Evolutionary conservation across 768 basidiomycete species (phyloP), one percentile per base, ranked within the genome.

Genomic region (Rhodosporidiobolus sp.): DNA sequence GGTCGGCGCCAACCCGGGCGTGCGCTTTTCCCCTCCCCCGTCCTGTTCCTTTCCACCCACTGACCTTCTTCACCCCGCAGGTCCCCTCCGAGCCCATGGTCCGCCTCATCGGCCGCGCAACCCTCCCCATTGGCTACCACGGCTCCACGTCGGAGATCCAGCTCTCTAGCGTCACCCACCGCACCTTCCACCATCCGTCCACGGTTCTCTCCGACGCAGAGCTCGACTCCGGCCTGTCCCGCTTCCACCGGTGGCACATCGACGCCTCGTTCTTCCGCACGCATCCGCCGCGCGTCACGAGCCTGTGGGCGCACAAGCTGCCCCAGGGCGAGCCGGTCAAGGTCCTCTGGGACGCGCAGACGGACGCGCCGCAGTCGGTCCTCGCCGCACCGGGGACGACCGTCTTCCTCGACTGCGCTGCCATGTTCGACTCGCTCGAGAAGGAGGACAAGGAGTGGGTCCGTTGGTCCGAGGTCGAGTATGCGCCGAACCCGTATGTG

Each of bases 231-330:
- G 66, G 66, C 10, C 32, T 46, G 26, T 52, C 58, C 6, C 17
- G 66, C 16, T 67, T 59, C 30, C 66, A 67, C 11, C 28, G 65
- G 6, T 67, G 65, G 65, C 59, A 67, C 38, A 52, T 67, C 9
- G 66, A 67, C 20, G 58, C 59, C 8, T 26, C 49, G 3, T 35
- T 60, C 19, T 61, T 53, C 24, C 14, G 30, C 22, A 61, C 48
- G 12, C 58, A 67, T 45, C 45, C 65, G 20, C 46, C 65, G 1
- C 38, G 38, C 7, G 65, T 65, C 32, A 65, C 65, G 17, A 19
- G 46, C 14, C 55, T 65, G 24, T 65, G 56, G 55, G 43, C 63
- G 26, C 38, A 55, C 53, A 64, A 43, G 26, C 24, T 59, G 5
- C 38, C 38, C 17, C 8, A 17, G 35, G 24, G 35, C 26, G 14